Percentiles rank a stretch among this genome's conserved stretches.
Evolutionary conservation across 495 filamentous ascomycete species (phyloP).

Genomic region (Penicillium pancosmium): DNA sequence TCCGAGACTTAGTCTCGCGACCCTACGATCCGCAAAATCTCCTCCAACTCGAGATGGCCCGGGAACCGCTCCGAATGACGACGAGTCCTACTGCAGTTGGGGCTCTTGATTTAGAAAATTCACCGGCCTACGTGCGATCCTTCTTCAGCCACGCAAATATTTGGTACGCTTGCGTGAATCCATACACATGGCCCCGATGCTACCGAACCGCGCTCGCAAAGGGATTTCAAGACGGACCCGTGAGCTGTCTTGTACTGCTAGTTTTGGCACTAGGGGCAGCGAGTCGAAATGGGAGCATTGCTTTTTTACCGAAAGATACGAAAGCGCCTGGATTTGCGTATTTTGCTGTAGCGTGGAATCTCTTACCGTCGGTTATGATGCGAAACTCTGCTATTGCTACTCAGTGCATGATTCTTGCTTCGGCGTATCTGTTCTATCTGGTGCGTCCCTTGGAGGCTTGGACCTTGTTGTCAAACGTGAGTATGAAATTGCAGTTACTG

Average conservation of each 20-base stretch:
- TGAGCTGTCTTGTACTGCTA: slow-evolving; percentile 81
- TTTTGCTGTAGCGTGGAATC: slow-evolving; percentile 76
- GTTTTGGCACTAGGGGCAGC: slow-evolving; percentile 78
- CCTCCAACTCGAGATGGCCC: slow-evolving; percentile 78
- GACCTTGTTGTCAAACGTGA: slow-evolving; percentile 76
- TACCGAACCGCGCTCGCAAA: slow-evolving; percentile 71
- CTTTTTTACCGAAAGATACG: slow-evolving; percentile 65
- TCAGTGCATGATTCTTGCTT: slow-evolving; percentile 77
- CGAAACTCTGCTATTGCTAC: slow-evolving; percentile 73
- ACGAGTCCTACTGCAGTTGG: no score
- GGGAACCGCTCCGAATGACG: slow-evolving; percentile 64
- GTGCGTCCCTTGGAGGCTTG: slow-evolving; percentile 81
- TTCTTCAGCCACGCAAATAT: slow-evolving; percentile 81
- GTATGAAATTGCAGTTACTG: slow-evolving; percentile 77
- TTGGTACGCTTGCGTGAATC: slow-evolving; percentile 86
- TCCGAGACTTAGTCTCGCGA: slow-evolving; percentile 72
- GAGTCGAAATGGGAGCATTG: slow-evolving; percentile 71
- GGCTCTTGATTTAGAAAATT: slow-evolving; percentile 68
- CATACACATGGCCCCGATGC: slow-evolving; percentile 76
- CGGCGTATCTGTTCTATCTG: slow-evolving; percentile 81
- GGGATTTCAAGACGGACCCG: slow-evolving; percentile 73
- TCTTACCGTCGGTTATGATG: slow-evolving; percentile 78
- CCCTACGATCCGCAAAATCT: slow-evolving; percentile 79
- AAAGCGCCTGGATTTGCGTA: slow-evolving; percentile 79
- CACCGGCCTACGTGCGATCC: slow-evolving; percentile 70